Conservation (phyloP, 1,284 basidiomycete genomes). For the Rhodotorula glutinis region DNA sequence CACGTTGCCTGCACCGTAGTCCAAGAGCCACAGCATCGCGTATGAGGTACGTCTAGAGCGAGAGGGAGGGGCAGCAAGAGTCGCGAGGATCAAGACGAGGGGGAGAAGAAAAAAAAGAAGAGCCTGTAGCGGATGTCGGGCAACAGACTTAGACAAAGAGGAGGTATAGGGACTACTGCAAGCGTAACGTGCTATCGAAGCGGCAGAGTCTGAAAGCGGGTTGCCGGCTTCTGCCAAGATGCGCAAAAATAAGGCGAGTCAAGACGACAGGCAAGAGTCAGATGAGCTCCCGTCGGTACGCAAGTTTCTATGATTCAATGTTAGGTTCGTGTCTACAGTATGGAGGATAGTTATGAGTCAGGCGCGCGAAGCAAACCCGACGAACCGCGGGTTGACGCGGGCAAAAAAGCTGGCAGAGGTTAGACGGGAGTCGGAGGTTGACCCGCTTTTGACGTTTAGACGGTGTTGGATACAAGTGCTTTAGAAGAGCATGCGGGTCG, state of each 20-base stretch:
- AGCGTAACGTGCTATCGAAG: background rate
- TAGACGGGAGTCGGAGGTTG: no score
- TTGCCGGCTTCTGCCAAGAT: background rate
- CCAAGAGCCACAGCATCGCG: constrained; percentile 71
- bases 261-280: background rate
- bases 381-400: no score
- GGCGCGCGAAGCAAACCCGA: no score
- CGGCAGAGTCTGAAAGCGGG: no score
- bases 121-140: no score
- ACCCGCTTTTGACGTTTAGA: no score
- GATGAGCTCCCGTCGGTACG: background rate
- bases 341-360: background rate
- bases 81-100: no score
- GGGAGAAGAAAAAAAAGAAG: no score
- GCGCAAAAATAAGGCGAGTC: background rate
- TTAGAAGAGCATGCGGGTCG: constrained; percentile 68
- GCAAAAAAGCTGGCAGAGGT: no score
- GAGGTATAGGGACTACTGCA: no score
- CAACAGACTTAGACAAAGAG: no score
- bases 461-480: background rate
- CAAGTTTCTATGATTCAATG: background rate
- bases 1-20: constrained; percentile 95
- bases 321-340: background rate
- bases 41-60: background rate
- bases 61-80: background rate